Evolutionary conservation across 1,284 basidiomycete genomes (phyloP).

Genomic region (Microbotryum violaceum): DNA sequence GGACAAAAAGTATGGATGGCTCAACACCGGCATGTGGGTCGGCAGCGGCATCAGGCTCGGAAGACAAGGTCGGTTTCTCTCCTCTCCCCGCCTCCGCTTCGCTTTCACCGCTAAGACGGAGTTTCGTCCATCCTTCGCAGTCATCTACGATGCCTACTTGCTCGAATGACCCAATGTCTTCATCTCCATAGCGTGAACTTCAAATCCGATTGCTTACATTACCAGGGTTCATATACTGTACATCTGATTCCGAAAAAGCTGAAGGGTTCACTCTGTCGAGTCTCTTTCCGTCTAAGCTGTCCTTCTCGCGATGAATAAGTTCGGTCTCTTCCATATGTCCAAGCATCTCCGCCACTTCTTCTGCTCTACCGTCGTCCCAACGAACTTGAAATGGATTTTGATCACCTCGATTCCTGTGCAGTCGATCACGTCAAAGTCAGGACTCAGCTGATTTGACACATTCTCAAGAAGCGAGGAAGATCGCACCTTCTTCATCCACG

Average conservation of each 20-base stretch:
- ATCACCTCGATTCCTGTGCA: conserved; percentile 69
- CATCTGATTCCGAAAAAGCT: too few species aligned
- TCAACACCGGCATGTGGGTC: conserved; percentile 27
- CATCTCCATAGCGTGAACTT: background rate
- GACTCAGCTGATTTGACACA: conserved; percentile 56
- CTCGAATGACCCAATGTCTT: conserved; percentile 9
- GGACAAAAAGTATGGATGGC: conserved; percentile 18
- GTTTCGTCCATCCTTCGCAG: background rate
- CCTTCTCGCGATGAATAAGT: too few species aligned
- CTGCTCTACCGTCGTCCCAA: conserved; percentile 62
- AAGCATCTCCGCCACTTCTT: conserved; percentile 67
- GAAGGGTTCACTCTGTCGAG: too few species aligned
- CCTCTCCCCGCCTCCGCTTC: background rate
- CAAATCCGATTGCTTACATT: too few species aligned
- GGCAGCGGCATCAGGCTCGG: conserved; percentile 19
- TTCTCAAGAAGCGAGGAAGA: conserved; percentile 37
- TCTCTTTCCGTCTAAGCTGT: too few species aligned
- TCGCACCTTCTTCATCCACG: conserved; percentile 16
- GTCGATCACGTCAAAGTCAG: conserved; percentile 44
- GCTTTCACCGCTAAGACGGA: background rate
- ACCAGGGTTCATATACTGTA: too few species aligned
- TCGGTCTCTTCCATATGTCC: conserved; percentile 7
- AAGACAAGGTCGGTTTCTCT: conserved; percentile 17
- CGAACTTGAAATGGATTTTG: conserved; percentile 69
- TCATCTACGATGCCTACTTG: conserved; percentile 28